A percentile compares a stretch with the other conserved stretches of the same genome.
Conservation (phyloP, 148 eudicot genomes). For the Diospyros lotus region DNA sequence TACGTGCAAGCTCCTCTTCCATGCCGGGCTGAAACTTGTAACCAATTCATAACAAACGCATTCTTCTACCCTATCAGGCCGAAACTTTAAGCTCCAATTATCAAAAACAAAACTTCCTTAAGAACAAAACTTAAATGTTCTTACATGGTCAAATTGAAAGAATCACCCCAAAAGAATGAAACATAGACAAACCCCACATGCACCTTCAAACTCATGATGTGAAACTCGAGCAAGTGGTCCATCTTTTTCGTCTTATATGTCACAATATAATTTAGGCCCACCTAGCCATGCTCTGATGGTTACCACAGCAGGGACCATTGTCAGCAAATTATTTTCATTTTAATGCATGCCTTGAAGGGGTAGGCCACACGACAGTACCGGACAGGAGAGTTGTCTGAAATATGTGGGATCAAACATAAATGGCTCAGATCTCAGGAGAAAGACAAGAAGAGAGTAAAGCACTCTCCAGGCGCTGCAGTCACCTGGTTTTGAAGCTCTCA, state of each 20-base stretch:
- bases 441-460: neutral
- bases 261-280: neutral
- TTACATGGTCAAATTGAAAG: no score
- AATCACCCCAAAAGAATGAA: no score
- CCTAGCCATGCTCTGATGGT: neutral
- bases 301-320: slow-evolving; percentile 1
- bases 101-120: no score
- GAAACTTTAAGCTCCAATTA: no score
- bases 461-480: neutral
- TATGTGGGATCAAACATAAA: neutral
- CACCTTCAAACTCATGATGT: neutral
- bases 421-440: neutral
- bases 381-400: neutral
- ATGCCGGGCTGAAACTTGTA: no score
- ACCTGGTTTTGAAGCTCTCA: neutral
- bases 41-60: no score
- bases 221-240: neutral
- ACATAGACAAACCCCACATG: neutral
- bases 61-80: no score
- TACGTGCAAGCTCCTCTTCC: no score
- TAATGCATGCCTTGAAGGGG: neutral
- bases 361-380: neutral
- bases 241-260: neutral
- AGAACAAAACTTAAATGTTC: no score
- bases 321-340: neutral